Conservation (phyloP, 2,329 filamentous ascomycete genomes). For the Emmonsia crescens region DNA sequence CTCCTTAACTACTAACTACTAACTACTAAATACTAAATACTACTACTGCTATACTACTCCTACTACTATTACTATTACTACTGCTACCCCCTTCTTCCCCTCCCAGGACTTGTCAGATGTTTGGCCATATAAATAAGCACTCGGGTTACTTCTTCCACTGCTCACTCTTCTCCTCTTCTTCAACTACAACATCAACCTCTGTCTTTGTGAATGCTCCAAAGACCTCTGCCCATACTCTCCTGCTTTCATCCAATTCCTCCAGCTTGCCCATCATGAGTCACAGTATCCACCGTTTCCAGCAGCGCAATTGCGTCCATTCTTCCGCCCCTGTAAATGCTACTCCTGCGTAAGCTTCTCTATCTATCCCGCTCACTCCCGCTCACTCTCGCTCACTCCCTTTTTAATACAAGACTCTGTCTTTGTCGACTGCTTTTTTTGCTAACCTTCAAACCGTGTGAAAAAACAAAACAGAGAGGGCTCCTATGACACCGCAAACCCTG, state of each 20-base stretch:
- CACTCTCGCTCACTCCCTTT: no score
- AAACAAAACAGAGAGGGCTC: constrained; percentile 29
- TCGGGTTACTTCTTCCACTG: background rate
- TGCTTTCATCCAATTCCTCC: background rate
- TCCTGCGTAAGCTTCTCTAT: constrained; percentile 21
- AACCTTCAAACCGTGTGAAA: background rate
- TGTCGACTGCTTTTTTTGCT: background rate
- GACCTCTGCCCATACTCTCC: background rate
- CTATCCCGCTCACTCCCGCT: background rate
- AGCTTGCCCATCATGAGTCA: constrained; percentile 8
- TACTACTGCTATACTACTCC: no score
- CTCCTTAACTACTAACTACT: no score
- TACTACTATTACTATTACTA: no score
- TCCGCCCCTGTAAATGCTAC: constrained; percentile 25
- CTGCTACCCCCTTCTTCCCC: background rate
- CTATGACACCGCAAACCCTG: constrained; percentile 40
- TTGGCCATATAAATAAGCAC: background rate
- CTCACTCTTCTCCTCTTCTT: background rate
- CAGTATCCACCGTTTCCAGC: constrained; percentile 17
- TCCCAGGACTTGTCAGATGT: background rate
- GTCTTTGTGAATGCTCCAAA: background rate
- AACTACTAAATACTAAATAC: no score
- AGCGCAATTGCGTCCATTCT: constrained; percentile 28
- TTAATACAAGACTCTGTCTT: background rate
- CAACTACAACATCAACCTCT: background rate